Evolutionary conservation across 768 basidiomycete species (phyloP).

Genomic region (Neoboletus brunneissimus): DNA sequence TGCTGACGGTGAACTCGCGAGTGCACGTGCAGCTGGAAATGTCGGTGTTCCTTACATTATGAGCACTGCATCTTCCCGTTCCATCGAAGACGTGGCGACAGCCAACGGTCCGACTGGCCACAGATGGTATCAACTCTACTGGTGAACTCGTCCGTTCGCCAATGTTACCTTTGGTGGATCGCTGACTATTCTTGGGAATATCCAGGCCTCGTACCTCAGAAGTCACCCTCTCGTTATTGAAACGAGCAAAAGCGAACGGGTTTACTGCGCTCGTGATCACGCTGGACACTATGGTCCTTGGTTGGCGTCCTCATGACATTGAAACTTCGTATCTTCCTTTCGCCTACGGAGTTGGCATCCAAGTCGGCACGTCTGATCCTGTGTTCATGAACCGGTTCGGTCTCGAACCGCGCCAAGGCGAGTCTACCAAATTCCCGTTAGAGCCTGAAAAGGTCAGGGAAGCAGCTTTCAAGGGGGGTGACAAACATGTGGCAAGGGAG

Average conservation of each 20-base stretch:
- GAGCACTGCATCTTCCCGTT: constrained; percentile 69
- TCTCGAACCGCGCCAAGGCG: constrained; percentile 40
- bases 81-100: constrained; percentile 74
- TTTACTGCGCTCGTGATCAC: constrained; percentile 77
- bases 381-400: constrained; percentile 66
- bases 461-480: constrained; percentile 42
- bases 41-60: constrained; percentile 69
- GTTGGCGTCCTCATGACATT: constrained; percentile 78
- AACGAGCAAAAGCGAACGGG: constrained; percentile 61
- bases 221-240: constrained; percentile 60
- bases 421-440: constrained; percentile 55
- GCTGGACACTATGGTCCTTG: constrained; percentile 68
- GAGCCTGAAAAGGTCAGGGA: constrained; percentile 45
- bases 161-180: not conserved
- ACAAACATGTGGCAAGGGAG: constrained; percentile 37
- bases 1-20: constrained; percentile 67
- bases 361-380: constrained; percentile 71
- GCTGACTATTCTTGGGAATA: not conserved
- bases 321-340: constrained; percentile 65
- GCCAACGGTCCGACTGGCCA: constrained; percentile 61
- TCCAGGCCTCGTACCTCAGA: constrained; percentile 61
- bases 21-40: constrained; percentile 60
- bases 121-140: constrained; percentile 83
- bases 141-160: constrained; percentile 40
- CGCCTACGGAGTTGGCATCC: constrained; percentile 58